Percentiles rank a stretch among this genome's conserved stretches.
Evolutionary conservation across 2,329 filamentous ascomycete genomes (phyloP).

Genomic region (Fusarium lateritium): DNA sequence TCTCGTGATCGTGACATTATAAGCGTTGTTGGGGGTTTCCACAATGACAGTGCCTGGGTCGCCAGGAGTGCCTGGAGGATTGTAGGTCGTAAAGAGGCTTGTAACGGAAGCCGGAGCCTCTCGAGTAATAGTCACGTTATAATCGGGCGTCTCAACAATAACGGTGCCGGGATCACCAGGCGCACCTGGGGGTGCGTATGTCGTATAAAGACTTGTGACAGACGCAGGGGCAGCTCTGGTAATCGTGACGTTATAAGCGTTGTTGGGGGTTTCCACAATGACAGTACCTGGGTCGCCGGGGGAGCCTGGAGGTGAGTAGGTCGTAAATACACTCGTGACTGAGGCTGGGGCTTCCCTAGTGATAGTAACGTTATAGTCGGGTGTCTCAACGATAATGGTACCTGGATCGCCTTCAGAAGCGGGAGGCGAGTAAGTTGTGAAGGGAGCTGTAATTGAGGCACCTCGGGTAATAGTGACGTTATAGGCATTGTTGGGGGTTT

Average conservation of each 20-base stretch:
- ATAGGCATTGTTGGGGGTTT: slow-evolving; percentile 28
- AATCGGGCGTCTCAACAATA: slow-evolving; percentile 31
- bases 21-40: slow-evolving; percentile 26
- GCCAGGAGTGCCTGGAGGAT: slow-evolving; percentile 20
- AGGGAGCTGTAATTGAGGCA: slow-evolving; percentile 21
- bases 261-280: slow-evolving; percentile 26
- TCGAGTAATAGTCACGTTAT: slow-evolving; percentile 32
- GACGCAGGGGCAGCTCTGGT: slow-evolving; percentile 1
- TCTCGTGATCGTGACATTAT: slow-evolving; percentile 31
- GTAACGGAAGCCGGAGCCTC: slow-evolving; percentile 19
- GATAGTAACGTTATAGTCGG: slow-evolving; percentile 27
- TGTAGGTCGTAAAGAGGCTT: slow-evolving; percentile 14
- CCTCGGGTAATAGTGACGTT: slow-evolving; percentile 28
- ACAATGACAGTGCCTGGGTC: slow-evolving; percentile 34
- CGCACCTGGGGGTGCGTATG: slow-evolving; percentile 18
- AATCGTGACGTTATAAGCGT: slow-evolving; percentile 11
- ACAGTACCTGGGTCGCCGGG: slow-evolving; percentile 33
- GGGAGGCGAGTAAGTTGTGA: slow-evolving; percentile 20
- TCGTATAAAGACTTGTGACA: slow-evolving; percentile 8
- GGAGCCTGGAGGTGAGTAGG: background rate
- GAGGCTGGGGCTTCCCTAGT: slow-evolving; percentile 2
- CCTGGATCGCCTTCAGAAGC: slow-evolving; percentile 30
- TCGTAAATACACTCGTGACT: background rate
- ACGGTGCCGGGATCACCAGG: slow-evolving; percentile 32
- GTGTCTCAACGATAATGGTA: slow-evolving; percentile 33